Conservation (phyloP, 2,329 filamentous ascomycete species). For the Tolypocladium ophioglossoides region DNA sequence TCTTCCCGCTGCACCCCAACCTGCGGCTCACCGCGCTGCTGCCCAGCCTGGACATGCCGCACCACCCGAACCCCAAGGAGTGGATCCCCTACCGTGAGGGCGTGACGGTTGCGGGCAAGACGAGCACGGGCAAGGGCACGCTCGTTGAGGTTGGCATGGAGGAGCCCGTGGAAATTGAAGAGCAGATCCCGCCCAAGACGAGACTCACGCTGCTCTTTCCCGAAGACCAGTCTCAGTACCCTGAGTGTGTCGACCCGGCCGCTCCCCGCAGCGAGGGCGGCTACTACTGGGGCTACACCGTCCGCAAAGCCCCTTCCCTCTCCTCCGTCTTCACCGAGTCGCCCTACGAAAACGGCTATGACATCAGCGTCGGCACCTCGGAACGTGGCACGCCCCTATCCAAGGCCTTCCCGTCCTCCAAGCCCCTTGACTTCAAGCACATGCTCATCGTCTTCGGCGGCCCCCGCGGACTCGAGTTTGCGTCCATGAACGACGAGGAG, state of each 20-base stretch:
- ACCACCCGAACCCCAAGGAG: constrained; percentile 66
- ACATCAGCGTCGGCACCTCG: constrained; percentile 73
- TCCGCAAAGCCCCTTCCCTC: constrained; percentile 55
- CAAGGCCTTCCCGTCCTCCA: constrained; percentile 27
- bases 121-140: constrained; percentile 34
- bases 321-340: constrained; percentile 70
- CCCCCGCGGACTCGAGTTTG: constrained; percentile 67
- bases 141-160: constrained; percentile 48
- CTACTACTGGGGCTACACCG: constrained; percentile 78
- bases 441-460: constrained; percentile 73
- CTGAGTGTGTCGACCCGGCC: constrained; percentile 55
- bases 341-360: constrained; percentile 66
- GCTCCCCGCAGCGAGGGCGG: constrained; percentile 63
- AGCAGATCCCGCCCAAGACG: constrained; percentile 56
- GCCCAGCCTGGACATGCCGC: constrained; percentile 73
- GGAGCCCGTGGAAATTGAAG: constrained; percentile 43
- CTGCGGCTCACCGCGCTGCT: constrained; percentile 62
- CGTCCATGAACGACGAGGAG: constrained; percentile 50
- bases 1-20: constrained; percentile 74
- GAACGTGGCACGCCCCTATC: constrained; percentile 54
- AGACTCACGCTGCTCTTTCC: constrained; percentile 60
- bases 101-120: constrained; percentile 44
- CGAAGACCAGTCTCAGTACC: constrained; percentile 28
- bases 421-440: constrained; percentile 49
- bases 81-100: constrained; percentile 76